phyloP scores from a whole-genome alignment of 2,329 filamentous ascomycete species.

The Fusarium xyrophilum region DNA sequence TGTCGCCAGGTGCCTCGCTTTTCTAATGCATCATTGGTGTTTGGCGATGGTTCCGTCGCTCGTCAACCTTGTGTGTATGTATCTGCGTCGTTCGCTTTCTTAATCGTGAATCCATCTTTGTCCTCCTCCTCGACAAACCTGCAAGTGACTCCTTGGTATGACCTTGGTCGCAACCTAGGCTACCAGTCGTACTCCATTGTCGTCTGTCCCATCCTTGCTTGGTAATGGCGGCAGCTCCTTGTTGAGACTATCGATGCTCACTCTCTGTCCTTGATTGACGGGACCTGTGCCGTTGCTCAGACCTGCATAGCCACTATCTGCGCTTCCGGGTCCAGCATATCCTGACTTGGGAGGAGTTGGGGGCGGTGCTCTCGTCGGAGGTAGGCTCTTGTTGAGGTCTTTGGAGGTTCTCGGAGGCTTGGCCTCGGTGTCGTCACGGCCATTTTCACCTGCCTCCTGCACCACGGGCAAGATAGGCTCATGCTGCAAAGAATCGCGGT shows the following conservation, averaged over 20 bases:
- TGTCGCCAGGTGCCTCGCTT: slow-evolving; percentile 39
- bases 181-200: slow-evolving; percentile 43
- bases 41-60: slow-evolving; percentile 39
- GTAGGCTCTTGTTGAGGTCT: slow-evolving; percentile 42
- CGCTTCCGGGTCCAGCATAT: slow-evolving; percentile 53
- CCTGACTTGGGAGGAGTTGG: slow-evolving; percentile 47
- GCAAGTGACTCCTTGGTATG: slow-evolving; percentile 18
- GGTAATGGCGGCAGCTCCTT: slow-evolving; percentile 67
- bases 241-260: slow-evolving; percentile 65
- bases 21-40: slow-evolving; percentile 42
- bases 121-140: slow-evolving; percentile 29
- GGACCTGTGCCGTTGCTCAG: slow-evolving; percentile 45
- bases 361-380: slow-evolving; percentile 54
- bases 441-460: slow-evolving; percentile 81
- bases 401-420: slow-evolving; percentile 55
- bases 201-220: slow-evolving; percentile 40
- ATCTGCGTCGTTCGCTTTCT: slow-evolving; percentile 35
- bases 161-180: slow-evolving; percentile 42
- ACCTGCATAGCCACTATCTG: slow-evolving; percentile 57
- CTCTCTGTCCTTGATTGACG: slow-evolving; percentile 43
- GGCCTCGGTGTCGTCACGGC: slow-evolving; percentile 48
- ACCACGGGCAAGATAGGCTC: slow-evolving; percentile 77
- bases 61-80: slow-evolving; percentile 32
- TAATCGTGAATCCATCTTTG: slow-evolving; percentile 35
- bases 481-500: slow-evolving; percentile 64